Base-by-base conservation (phyloP, 2,329 filamentous ascomycete genomes). In the Trichoderma afroharzianum region DNA sequence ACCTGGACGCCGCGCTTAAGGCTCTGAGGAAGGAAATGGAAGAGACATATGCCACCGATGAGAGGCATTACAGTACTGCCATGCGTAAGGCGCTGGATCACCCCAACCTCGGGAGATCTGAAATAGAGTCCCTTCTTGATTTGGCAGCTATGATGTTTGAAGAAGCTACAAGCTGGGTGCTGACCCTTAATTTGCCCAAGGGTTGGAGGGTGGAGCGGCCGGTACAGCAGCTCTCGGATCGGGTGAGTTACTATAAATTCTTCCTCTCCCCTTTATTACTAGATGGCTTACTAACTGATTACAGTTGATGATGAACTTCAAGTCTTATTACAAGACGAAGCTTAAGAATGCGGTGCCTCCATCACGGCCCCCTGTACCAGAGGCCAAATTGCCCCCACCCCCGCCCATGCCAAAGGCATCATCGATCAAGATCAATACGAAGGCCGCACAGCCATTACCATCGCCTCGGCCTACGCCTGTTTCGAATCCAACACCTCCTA, bases 1-100 rank as follows among this genome's bases (percentile, higher is more conserved):
- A 93, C 76, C 81, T 89, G 26, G 85, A 88, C 64, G 84, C 87
- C 55, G 87, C 92, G 43, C 78, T 85, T 24, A 82, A 79, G 70
- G 83, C 83, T 11, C 69, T 85, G 68, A 80, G 81, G 59, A 81
- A 78, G 73, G 83, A 85, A 74, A 83, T 85, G 82, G 81, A 84
- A 11, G 81, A 83, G 72, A 82, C 79, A 1, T 85, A 82, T 63
- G 76, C 74, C 4, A 76, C 77, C 4, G 80, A 84, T 24, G 79
- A 83, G 68, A 74, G 79, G 32, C 80, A 82, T 57, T 81, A 84
- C 70, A 82, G 80, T 68, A 82, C 78, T 11, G 82, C 83, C 7
- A 81, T 85, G 78, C 82, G 82, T 53, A 83, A 81, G 75, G 83
- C 83, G 3, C 72, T 84, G 12, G 80, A 85, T 28, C 81, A 83